These are phyloP conservation scores for Ramaria sp. DNA, from an alignment of 768 basidiomycete species.

Conservation along the genomic window DNA sequence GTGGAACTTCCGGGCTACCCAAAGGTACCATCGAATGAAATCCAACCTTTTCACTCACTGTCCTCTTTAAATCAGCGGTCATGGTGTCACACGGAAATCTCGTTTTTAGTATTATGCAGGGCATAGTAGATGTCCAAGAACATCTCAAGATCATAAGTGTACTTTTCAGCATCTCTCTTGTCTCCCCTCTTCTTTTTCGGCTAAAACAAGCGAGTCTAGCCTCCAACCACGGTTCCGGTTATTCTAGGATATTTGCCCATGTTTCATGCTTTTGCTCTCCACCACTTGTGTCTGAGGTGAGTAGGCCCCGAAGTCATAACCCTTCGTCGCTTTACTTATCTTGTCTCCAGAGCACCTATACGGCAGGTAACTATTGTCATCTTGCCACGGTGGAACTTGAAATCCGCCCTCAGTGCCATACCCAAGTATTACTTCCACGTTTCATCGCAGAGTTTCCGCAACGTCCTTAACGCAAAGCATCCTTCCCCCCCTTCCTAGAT, in stretches of 20 bases:
- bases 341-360: slow-evolving; percentile 31
- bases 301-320: not conserved
- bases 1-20: slow-evolving; percentile 66
- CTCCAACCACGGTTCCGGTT: slow-evolving; percentile 33
- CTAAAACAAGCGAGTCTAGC: slow-evolving; percentile 24
- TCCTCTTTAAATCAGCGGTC: slow-evolving; percentile 42
- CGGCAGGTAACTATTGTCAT: slow-evolving; percentile 38
- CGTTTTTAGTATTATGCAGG: slow-evolving; percentile 32
- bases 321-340: too few species aligned
- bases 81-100: slow-evolving; percentile 66
- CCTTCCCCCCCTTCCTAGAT: slow-evolving; percentile 28
- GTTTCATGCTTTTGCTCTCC: slow-evolving; percentile 58
- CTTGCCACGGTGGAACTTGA: slow-evolving; percentile 49
- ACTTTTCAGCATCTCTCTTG: slow-evolving; percentile 12
- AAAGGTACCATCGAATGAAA: slow-evolving; percentile 37
- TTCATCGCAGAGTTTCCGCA: not conserved
- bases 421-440: slow-evolving; percentile 35
- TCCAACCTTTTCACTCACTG: not conserved
- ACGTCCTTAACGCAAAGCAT: not conserved
- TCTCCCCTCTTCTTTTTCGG: not conserved
- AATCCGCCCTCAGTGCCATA: slow-evolving; percentile 39
- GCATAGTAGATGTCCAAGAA: slow-evolving; percentile 21
- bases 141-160: slow-evolving; percentile 28
- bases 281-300: slow-evolving; percentile 31
- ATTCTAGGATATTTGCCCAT: slow-evolving; percentile 52